phyloP scores from a whole-genome alignment of 139 green algal genomes.

The Micractinium conductrix region DNA sequence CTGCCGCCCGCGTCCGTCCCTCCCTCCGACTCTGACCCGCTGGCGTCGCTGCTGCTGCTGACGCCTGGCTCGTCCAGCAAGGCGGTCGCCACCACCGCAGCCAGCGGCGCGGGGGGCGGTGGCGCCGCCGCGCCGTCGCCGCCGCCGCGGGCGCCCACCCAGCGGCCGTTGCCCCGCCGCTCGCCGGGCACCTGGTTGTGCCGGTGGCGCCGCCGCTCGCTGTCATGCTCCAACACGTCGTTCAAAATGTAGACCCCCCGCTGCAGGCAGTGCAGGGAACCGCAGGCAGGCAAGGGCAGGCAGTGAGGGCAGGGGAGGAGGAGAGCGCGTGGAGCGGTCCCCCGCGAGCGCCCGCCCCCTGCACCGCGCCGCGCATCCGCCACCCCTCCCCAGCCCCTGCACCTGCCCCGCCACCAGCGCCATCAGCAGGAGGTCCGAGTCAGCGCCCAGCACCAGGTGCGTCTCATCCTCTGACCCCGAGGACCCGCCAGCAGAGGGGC shows the following conservation, averaged over 20 bases:
- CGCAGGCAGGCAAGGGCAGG: neutral
- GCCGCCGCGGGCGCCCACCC: neutral
- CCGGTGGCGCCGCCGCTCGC: neutral
- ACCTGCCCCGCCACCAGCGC: conserved; percentile 52
- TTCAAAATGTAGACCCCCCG: neutral
- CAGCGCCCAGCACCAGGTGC: conserved; percentile 73
- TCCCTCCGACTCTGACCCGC: neutral
- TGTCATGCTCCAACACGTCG: neutral
- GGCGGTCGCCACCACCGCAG: neutral
- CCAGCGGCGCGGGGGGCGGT: neutral
- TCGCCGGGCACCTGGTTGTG: too few species aligned
- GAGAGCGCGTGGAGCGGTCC: too few species aligned
- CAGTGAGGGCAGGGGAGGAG: neutral
- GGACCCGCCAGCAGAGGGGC: too few species aligned
- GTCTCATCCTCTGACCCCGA: too few species aligned
- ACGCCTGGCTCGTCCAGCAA: too few species aligned
- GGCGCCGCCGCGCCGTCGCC: neutral
- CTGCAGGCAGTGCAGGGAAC: neutral
- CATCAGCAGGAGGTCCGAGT: conserved; percentile 89
- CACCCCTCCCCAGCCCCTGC: neutral
- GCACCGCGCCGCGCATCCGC: neutral
- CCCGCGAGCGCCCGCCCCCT: too few species aligned
- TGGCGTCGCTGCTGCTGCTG: neutral
- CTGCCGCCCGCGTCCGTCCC: too few species aligned
- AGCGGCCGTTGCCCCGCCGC: neutral